Evolutionary conservation across 202 grass and related monocot genomes (phyloP), one percentile per base, ranked within the genome.

Genomic region (Saccharum hybrid): DNA sequence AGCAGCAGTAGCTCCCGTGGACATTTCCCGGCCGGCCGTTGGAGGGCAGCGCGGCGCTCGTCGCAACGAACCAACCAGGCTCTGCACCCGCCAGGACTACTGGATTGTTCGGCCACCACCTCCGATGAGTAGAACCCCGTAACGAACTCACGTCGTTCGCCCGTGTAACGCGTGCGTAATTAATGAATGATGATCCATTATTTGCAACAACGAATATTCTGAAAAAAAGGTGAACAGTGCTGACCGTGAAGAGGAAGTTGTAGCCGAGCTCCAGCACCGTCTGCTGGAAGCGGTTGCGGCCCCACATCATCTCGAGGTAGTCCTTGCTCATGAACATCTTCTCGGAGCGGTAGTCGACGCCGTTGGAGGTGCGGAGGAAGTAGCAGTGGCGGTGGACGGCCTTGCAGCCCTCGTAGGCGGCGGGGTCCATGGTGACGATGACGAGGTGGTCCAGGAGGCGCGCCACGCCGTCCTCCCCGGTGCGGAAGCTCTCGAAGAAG

Each of bases 251-350:
- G 0, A 94, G 82, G 79, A 97, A 94, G 76, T 91, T 97, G 90
- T 88, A 97, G 2, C 94, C 94, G 16, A 97, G 92, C 82, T 97
- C 64, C 0, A 97, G 67, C 46, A 97, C 38, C 14, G 86, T 87
- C 75, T 89, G 86, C 85, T 91, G 88, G 79, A 97, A 97, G 16
- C 83, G 38, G 83, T 94, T 91, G 7, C 88, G 68, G 0, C 88
- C 90, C 94, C 94, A 97, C 94, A 91, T 94, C 94, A 97, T 97
- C 82, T 93, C 85, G 0, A 97, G 86, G 87, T 97, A 97, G 76
- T 97, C 94, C 86, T 91, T 91, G 87, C 84, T 91, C 94, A 94
- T 94, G 94, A 93, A 97, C 61, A 68, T 67, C 85, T 97, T 91
- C 89, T 97, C 91, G 10, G 81, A 78, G 0, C 81, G 49, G 89